Evolutionary conservation across 345 rosid species (phyloP), one percentile per base, ranked within the genome.

Genomic region (Populus deltoides): DNA sequence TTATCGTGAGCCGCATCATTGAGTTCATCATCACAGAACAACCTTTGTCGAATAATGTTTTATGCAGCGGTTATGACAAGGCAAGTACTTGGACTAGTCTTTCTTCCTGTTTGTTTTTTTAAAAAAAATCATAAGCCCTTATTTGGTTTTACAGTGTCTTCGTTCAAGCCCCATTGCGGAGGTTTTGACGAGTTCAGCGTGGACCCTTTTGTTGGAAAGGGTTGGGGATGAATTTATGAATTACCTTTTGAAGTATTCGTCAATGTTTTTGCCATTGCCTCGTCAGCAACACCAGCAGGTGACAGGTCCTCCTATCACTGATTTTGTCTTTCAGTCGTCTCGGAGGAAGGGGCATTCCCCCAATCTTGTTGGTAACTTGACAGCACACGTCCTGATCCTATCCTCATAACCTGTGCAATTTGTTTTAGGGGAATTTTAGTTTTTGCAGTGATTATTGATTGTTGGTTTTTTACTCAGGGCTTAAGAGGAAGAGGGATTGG

Each of bases 121-220:
- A 1, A 0, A 18, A 67, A 13, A 20, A 16, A 18, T 36, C 31
- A 73, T 73, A 39, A 15, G 22, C 2, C 61, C 9, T 38, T 63
- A 4, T 22, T 47, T 22, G 18, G 63, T 59, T 75, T 62, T 66
- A 74, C 89, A 94, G 98, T 76, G 63, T 73, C 72, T 70, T 45
- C 86, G 72, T 67, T 83, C 89, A 62, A 92, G 94, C 80, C 78
- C 78, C 63, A 78, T 73, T 81, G 55, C 87, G 17, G 91, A 92
- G 82, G 88, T 86, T 82, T 77, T 94, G 80, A 77, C 89, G 41
- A 73, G 75, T 81, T 62, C 93, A 5, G 87, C 92, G 6, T 94
- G 99, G 98, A 80, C 76, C 77, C 86, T 90, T 82, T 91, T 94
- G 70, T 77, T 89, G 49, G 76, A 79, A 78, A 86, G 99, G 92